Evolutionary conservation across 192 early-diverging fungal species (phyloP).

Genomic region (Coemansia sp.): DNA sequence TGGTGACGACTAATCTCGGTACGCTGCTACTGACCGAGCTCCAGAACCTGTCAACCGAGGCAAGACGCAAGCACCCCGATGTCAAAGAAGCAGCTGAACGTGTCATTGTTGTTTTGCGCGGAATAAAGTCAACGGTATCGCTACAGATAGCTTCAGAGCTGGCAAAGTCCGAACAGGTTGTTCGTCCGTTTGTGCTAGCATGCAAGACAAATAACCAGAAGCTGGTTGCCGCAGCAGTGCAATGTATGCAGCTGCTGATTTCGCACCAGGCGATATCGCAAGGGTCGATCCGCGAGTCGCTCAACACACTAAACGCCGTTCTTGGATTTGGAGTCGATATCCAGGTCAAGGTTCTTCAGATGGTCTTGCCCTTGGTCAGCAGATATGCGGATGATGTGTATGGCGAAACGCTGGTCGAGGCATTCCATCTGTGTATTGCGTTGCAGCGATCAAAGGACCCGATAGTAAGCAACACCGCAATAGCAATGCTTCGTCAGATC

Average conservation of each 20-base stretch:
- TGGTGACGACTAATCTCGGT: slow-evolving; percentile 46
- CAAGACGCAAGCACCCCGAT: slow-evolving; percentile 84
- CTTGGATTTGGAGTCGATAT: slow-evolving; percentile 73
- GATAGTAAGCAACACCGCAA: slow-evolving; percentile 46
- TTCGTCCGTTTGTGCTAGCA: slow-evolving; percentile 83
- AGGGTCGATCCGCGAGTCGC: slow-evolving; percentile 60
- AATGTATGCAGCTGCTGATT: slow-evolving; percentile 68
- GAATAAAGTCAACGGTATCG: slow-evolving; percentile 41
- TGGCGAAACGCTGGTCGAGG: slow-evolving; percentile 80
- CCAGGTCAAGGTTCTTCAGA: slow-evolving; percentile 93
- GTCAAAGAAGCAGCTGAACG: slow-evolving; percentile 84
- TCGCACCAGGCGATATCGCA: slow-evolving; percentile 35
- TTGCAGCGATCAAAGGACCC: slow-evolving; percentile 80
- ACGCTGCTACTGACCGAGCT: slow-evolving; percentile 74
- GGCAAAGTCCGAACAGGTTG: slow-evolving; percentile 68
- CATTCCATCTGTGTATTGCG: slow-evolving; percentile 77
- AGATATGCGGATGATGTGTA: slow-evolving; percentile 75
- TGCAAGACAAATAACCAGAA: slow-evolving; percentile 84
- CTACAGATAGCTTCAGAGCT: slow-evolving; percentile 62
- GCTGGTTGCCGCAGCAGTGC: slow-evolving; percentile 77
- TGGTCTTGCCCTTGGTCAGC: slow-evolving; percentile 82
- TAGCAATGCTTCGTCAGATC: slow-evolving; percentile 47
- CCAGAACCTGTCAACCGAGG: slow-evolving; percentile 79
- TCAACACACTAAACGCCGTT: slow-evolving; percentile 72
- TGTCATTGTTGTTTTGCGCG: slow-evolving; percentile 57